Evolutionary conservation across 164 flowering plant genomes (phyloP).

Genomic region (Chimonanthus salicifolius): DNA sequence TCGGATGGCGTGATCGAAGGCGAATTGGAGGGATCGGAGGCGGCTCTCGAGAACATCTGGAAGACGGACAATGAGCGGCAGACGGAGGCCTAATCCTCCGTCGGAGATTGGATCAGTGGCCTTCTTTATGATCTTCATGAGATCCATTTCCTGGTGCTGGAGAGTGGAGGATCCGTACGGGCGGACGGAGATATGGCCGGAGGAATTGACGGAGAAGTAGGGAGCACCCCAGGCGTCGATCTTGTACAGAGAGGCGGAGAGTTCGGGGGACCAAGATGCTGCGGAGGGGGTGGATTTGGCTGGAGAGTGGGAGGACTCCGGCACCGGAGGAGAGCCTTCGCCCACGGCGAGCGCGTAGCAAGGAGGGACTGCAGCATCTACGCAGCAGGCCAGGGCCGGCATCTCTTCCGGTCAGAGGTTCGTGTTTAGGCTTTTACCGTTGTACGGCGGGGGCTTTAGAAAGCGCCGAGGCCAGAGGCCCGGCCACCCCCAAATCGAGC

Average conservation of each 20-base stretch:
- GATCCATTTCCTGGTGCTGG: slow-evolving; percentile 86
- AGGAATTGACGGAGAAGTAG: slow-evolving; percentile 71
- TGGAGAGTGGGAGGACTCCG: slow-evolving; percentile 28
- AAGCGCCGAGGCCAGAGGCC: slow-evolving; percentile 99
- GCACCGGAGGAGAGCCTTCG: slow-evolving; percentile 55
- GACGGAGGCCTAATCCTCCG: slow-evolving; percentile 79
- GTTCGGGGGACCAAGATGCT: slow-evolving; percentile 57
- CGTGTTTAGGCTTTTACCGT: slow-evolving; percentile 15
- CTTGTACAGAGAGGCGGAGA: slow-evolving; percentile 64
- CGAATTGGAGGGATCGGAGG: slow-evolving; percentile 69
- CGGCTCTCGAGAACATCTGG: slow-evolving; percentile 86
- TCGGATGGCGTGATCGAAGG: slow-evolving; percentile 64
- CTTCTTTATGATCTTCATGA: slow-evolving; percentile 81
- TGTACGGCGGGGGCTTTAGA: slow-evolving; percentile 87
- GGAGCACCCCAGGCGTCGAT: slow-evolving; percentile 91
- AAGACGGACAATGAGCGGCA: slow-evolving; percentile 74
- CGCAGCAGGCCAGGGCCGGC: slow-evolving; percentile 86
- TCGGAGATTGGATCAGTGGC: slow-evolving; percentile 52
- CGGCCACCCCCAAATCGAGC: slow-evolving; percentile 99
- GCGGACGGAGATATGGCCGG: slow-evolving; percentile 67
- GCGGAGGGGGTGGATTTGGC: slow-evolving; percentile 14
- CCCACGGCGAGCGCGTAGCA: slow-evolving; percentile 60
- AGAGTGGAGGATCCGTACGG: slow-evolving; percentile 64
- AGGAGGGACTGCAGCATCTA: slow-evolving; percentile 52
- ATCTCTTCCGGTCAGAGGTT: slow-evolving; percentile 42